A percentile compares a stretch with the other conserved stretches of the same genome.
phyloP scores from a whole-genome alignment of 2,329 filamentous ascomycete species.

The Hypoxylon sp. region DNA sequence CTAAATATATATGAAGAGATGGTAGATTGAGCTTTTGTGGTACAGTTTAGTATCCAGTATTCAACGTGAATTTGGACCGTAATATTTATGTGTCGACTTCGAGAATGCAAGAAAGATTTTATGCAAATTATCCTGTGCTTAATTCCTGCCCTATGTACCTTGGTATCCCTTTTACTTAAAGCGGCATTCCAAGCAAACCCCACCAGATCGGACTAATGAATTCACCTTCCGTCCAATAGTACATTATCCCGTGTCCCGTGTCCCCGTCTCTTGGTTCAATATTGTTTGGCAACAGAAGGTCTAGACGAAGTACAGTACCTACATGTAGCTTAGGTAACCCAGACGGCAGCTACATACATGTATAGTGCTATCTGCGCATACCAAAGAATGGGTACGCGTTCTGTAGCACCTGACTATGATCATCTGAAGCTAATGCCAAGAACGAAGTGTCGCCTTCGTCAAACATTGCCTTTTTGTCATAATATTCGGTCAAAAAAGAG shows the following conservation, averaged over 20 bases:
- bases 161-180: no score
- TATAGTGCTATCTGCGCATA: background rate
- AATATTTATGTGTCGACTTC: no score
- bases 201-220: conserved; percentile 43
- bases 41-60: no score
- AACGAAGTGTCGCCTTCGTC: conserved; percentile 32
- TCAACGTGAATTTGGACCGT: no score
- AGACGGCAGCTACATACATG: background rate
- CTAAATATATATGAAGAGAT: no score
- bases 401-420: conserved; percentile 31
- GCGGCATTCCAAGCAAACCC: conserved; percentile 8
- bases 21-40: no score
- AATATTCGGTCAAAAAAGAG: conserved; percentile 24
- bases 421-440: conserved; percentile 44
- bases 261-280: conserved; percentile 1
- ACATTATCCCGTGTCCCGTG: background rate
- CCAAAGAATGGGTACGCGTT: conserved; percentile 12
- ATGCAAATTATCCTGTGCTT: no score
- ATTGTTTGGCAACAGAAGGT: conserved; percentile 6
- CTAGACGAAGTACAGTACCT: conserved; percentile 15
- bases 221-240: conserved; percentile 21
- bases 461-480: conserved; percentile 30
- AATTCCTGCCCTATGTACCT: no score
- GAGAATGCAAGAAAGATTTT: no score
- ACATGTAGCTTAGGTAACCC: conserved; percentile 5